These are phyloP conservation scores for Cordyceps cicadae DNA, from an alignment of 2,329 filamentous ascomycete genomes.

Conservation along the genomic window DNA sequence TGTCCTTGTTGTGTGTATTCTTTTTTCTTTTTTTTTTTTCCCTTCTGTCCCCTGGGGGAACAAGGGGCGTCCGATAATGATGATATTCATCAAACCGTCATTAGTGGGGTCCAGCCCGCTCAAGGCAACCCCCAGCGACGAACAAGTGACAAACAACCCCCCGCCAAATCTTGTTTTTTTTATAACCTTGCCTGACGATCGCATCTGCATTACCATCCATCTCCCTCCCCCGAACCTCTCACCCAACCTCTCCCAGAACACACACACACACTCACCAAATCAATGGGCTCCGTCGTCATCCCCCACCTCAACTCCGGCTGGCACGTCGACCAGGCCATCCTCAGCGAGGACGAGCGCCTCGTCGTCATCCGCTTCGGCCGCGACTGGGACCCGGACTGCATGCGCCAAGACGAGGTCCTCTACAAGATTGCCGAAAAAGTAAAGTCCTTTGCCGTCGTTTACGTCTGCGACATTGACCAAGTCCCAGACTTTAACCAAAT, in stretches of 20 bases:
- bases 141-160: background rate
- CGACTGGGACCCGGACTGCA: conserved; percentile 71
- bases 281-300: conserved; percentile 78
- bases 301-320: conserved; percentile 87
- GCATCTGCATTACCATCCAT: background rate
- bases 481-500: conserved; percentile 92
- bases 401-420: conserved; percentile 80
- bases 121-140: too few relatives aligned
- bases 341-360: conserved; percentile 78
- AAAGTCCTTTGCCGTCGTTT: conserved; percentile 88
- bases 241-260: background rate
- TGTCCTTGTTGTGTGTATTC: background rate
- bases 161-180: conserved; percentile 7
- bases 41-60: background rate
- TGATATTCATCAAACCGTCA: conserved; percentile 11
- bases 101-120: conserved; percentile 5
- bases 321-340: conserved; percentile 97
- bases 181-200: too few relatives aligned
- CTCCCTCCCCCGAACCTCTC: background rate
- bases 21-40: background rate
- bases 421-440: conserved; percentile 89
- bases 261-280: background rate
- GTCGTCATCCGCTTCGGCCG: conserved; percentile 91
- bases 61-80: too few relatives aligned
- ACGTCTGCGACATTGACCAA: conserved; percentile 86